Percentiles rank a stretch among this genome's conserved stretches.
phyloP scores from a whole-genome alignment of 1,284 basidiomycete genomes.

The Coniophora puteana region DNA sequence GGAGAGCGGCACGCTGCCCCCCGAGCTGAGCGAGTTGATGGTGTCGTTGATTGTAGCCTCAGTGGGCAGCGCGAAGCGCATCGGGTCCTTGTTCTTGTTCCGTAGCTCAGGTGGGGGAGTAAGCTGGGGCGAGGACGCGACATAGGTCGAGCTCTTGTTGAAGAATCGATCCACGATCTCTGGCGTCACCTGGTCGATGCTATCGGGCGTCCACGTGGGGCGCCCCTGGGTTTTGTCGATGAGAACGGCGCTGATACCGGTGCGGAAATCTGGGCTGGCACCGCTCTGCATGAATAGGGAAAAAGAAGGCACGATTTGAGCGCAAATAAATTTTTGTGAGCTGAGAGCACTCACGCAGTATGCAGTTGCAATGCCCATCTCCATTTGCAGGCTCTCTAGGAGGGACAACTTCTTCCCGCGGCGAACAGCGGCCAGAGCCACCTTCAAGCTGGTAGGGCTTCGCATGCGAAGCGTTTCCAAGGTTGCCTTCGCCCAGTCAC shows the following conservation, averaged over 20 bases:
- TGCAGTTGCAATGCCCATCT: constrained; percentile 75
- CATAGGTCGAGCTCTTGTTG: constrained; percentile 43
- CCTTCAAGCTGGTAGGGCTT: constrained; percentile 88
- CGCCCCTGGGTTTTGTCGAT: constrained; percentile 51
- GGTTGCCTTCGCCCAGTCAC: constrained; percentile 74
- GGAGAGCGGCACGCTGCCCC: constrained; percentile 49
- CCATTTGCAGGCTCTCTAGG: constrained; percentile 73
- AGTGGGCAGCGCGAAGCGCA: constrained; percentile 61
- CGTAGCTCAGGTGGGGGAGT: constrained; percentile 37
- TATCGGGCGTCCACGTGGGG: constrained; percentile 66
- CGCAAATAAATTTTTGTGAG: no score
- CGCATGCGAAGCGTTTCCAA: constrained; percentile 60
- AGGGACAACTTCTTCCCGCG: constrained; percentile 63
- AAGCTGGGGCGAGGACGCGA: constrained; percentile 45
- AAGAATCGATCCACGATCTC: constrained; percentile 62
- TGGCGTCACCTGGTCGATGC: constrained; percentile 52
- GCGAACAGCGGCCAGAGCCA: constrained; percentile 77
- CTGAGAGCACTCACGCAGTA: constrained; percentile 61
- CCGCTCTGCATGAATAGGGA: constrained; percentile 46
- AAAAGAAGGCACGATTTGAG: constrained; percentile 13
- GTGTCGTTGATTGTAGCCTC: constrained; percentile 63
- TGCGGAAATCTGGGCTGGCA: constrained; percentile 77
- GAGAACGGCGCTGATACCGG: constrained; percentile 76
- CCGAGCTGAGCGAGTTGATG: constrained; percentile 55
- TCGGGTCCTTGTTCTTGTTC: constrained; percentile 32